A percentile compares a stretch with the other conserved stretches of the same genome.
phyloP scores from a whole-genome alignment of 345 rosid genomes.

The Eucalyptus polybractea region DNA sequence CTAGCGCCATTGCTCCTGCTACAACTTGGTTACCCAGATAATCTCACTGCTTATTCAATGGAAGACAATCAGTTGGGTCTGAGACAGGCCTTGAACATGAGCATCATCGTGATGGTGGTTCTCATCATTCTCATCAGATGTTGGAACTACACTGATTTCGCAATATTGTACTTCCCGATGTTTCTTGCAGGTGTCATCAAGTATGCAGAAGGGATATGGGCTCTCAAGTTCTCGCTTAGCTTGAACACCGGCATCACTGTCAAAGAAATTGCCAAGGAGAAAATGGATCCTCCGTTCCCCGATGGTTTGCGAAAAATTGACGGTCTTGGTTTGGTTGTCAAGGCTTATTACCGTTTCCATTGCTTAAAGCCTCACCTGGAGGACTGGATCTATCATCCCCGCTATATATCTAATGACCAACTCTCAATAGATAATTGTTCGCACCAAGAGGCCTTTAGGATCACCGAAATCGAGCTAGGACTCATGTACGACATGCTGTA shows the following conservation, averaged over 20 bases:
- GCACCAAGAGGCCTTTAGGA: background rate
- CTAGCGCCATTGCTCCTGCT: background rate
- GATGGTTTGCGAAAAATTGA: background rate
- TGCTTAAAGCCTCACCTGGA: background rate
- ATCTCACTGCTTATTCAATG: background rate
- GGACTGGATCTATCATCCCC: background rate
- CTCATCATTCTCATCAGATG: background rate
- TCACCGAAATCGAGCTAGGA: background rate
- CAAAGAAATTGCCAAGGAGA: background rate
- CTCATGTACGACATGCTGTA: constrained; percentile 5
- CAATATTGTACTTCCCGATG: background rate
- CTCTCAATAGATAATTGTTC: background rate
- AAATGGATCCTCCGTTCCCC: background rate
- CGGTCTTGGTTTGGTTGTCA: background rate
- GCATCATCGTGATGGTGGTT: background rate
- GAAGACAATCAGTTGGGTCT: background rate
- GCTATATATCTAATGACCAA: background rate
- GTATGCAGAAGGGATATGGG: background rate
- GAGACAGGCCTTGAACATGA: background rate
- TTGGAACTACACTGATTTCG: background rate
- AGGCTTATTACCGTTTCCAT: background rate
- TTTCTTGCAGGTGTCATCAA: background rate
- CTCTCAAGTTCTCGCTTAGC: background rate
- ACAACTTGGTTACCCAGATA: background rate
- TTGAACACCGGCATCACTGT: background rate